Conservation (phyloP, 805 yeast species). For the Tetrapisispora iriomotensis region DNA sequence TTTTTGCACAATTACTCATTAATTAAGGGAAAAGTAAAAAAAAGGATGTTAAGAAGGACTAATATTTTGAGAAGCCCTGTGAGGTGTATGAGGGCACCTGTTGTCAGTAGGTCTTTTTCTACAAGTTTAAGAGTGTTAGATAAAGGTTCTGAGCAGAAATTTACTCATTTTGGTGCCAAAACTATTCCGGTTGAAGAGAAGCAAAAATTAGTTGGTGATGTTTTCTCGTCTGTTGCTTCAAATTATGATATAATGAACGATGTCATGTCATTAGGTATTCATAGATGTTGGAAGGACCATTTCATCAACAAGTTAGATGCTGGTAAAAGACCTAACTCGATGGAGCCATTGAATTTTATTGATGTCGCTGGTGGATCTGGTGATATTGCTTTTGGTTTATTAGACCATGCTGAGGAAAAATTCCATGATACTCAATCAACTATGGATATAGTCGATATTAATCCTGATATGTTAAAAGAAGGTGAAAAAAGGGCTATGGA, state of each 20-base stretch:
- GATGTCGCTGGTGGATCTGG: slow-evolving; percentile 99
- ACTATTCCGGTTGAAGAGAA: slow-evolving; percentile 73
- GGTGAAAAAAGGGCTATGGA: slow-evolving; percentile 68
- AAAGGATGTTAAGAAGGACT: not conserved
- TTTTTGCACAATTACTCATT: too few relatives aligned
- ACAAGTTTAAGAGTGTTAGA: not conserved
- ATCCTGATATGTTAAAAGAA: slow-evolving; percentile 90
- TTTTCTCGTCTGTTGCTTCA: slow-evolving; percentile 89
- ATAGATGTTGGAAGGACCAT: slow-evolving; percentile 89
- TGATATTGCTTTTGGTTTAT: slow-evolving; percentile 89
- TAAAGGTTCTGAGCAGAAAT: not conserved
- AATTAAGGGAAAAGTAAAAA: not conserved
- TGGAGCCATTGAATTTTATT: slow-evolving; percentile 71
- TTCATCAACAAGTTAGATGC: slow-evolving; percentile 83
- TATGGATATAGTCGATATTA: slow-evolving; percentile 91
- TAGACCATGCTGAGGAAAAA: slow-evolving; percentile 77
- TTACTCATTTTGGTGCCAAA: slow-evolving; percentile 87
- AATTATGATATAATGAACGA: slow-evolving; percentile 96
- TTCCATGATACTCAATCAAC: slow-evolving; percentile 66
- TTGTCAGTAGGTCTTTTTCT: slow-evolving; percentile 1
- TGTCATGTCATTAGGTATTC: slow-evolving; percentile 93
- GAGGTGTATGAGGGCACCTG: not conserved
- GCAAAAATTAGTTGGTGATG: slow-evolving; percentile 74
- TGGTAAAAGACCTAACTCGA: slow-evolving; percentile 77
- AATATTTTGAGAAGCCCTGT: not conserved